A percentile compares a stretch with the other conserved stretches of the same genome.
These are phyloP conservation scores for Pseudoturritis turrita DNA, from an alignment of 345 rosid genomes.

Conservation along the genomic window DNA sequence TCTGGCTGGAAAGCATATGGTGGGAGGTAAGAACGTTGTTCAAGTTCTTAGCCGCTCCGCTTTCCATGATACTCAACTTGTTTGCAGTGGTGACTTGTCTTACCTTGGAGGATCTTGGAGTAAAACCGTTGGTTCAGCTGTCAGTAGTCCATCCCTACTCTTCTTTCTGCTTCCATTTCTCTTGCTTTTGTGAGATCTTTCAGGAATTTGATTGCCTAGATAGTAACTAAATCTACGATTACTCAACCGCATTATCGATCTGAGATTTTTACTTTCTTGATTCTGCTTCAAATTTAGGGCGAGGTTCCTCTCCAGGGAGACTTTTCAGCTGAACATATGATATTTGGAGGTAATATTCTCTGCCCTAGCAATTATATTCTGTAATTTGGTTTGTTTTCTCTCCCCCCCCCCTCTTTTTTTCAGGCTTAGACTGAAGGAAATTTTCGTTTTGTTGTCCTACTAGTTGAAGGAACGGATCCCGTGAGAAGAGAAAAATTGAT, in stretches of 20 bases:
- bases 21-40: slow-evolving; percentile 82
- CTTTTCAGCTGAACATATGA: slow-evolving; percentile 94
- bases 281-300: slow-evolving; percentile 41
- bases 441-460: not conserved
- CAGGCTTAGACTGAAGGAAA: not conserved
- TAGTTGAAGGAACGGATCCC: slow-evolving; percentile 92
- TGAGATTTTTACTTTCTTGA: not conserved
- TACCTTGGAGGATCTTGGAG: slow-evolving; percentile 95
- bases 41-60: slow-evolving; percentile 72
- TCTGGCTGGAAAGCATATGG: slow-evolving; percentile 94
- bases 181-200: not conserved
- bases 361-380: not conserved
- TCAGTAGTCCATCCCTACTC: slow-evolving; percentile 33
- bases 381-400: not conserved
- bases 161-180: not conserved
- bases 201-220: not conserved
- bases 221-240: not conserved
- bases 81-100: slow-evolving; percentile 81
- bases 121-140: slow-evolving; percentile 85
- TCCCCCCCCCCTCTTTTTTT: not conserved
- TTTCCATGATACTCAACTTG: slow-evolving; percentile 84
- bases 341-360: slow-evolving; percentile 70
- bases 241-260: not conserved
- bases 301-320: slow-evolving; percentile 95
- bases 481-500: slow-evolving; percentile 77